phyloP scores from a whole-genome alignment of 163 green algal genomes.

The Chlorella variabilis region DNA sequence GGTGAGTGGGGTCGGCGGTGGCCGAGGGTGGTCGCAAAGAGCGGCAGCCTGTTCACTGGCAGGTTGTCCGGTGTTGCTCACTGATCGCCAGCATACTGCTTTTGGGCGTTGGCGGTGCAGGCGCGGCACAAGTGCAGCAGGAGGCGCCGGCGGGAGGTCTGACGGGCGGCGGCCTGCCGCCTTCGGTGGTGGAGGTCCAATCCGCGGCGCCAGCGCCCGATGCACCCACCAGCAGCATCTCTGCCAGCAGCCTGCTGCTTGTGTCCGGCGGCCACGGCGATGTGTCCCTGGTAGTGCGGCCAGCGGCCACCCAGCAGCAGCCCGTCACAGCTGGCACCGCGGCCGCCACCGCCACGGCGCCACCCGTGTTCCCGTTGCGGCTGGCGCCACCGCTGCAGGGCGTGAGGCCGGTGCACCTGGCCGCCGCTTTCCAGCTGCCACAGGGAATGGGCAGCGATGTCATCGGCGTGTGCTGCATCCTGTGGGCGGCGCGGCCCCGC shows the following conservation, averaged over 20 bases:
- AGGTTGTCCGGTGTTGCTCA: no score
- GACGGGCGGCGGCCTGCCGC: constrained; percentile 1
- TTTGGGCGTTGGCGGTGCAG: neutral
- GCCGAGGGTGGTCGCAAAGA: neutral
- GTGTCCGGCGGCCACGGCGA: constrained; percentile 30
- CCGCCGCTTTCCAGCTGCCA: constrained; percentile 15
- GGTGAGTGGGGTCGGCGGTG: no score
- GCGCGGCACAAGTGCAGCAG: neutral
- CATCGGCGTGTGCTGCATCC: constrained; percentile 16
- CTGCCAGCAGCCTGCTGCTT: constrained; percentile 11
- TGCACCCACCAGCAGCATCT: neutral
- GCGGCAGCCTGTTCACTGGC: neutral
- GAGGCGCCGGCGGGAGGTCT: neutral
- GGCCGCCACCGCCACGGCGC: neutral
- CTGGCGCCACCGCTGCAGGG: constrained; percentile 31
- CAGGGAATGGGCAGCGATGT: neutral
- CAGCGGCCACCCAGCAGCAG: no score
- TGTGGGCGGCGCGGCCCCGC: constrained; percentile 8
- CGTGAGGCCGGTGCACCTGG: constrained; percentile 23
- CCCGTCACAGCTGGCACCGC: neutral
- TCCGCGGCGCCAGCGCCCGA: neutral
- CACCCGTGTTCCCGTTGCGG: constrained; percentile 17
- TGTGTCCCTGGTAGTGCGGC: neutral
- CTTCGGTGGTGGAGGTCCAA: constrained; percentile 29
- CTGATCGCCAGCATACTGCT: neutral